Percentiles rank a stretch among this genome's conserved stretches.
phyloP scores from a whole-genome alignment of 2,329 filamentous ascomycete genomes.

The Trichoderma atrobrunneum region DNA sequence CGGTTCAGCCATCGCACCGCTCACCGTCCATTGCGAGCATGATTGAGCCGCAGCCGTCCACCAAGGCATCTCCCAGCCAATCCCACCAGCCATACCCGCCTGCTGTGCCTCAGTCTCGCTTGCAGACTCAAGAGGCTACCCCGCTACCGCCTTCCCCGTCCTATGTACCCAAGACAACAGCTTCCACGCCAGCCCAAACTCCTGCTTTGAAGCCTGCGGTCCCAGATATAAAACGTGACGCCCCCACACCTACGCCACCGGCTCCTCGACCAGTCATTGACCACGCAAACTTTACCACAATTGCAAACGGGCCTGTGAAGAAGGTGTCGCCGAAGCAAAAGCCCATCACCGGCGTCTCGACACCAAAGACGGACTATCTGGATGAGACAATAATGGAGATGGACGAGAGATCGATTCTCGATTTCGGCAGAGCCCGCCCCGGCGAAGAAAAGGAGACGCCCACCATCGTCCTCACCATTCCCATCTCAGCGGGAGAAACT shows the following conservation, averaged over 20 bases:
- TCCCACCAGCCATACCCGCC: constrained; percentile 30
- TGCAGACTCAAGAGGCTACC: constrained; percentile 36
- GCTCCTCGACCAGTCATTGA: constrained; percentile 35
- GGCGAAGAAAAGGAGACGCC: constrained; percentile 61
- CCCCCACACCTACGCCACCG: constrained; percentile 28
- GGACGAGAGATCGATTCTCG: constrained; percentile 56
- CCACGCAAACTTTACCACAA: constrained; percentile 42
- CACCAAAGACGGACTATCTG: constrained; percentile 49
- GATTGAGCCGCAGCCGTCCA: constrained; percentile 57
- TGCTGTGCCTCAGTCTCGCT: constrained; percentile 30
- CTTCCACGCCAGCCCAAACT: constrained; percentile 32
- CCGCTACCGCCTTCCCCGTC: constrained; percentile 43
- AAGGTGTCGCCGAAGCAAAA: constrained; percentile 50
- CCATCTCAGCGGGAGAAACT: constrained; percentile 68
- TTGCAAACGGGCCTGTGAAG: constrained; percentile 42
- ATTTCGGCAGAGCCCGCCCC: constrained; percentile 58
- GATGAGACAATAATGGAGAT: constrained; percentile 45
- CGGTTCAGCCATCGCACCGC: constrained; percentile 33
- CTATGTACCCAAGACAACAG: constrained; percentile 32
- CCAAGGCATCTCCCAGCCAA: constrained; percentile 30
- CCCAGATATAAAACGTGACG: constrained; percentile 40
- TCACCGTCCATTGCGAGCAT: constrained; percentile 91
- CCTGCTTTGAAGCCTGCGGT: constrained; percentile 25
- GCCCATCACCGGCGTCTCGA: constrained; percentile 38
- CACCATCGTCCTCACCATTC: constrained; percentile 81